Base-by-base conservation (phyloP, 2,329 filamentous ascomycete genomes). In the Clarireedia homoeocarpa region DNA sequence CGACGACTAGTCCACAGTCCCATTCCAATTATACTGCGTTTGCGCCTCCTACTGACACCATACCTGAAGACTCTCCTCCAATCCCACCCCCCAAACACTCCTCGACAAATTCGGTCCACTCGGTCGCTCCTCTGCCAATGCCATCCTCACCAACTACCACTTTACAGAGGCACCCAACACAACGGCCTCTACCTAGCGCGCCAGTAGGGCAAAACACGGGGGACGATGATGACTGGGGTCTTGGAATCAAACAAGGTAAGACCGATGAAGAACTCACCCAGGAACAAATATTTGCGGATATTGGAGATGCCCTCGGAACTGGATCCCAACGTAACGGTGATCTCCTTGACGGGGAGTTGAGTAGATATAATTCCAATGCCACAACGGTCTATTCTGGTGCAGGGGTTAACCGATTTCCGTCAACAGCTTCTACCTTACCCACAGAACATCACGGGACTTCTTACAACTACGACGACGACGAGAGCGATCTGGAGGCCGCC, bases 401-500 rank as follows among this genome's bases (percentile, higher is more conserved):
- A 17, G 71, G 73, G 4, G 69, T 80, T 27, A 77, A 75, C 39
- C 74, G 76, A 49, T 78, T 79, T 63, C 73, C 74, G 60, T 80
- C 79, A 2, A 75, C 70, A 17, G 75, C 76, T 4, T 77, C 75
- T 5, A 80, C 76, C 14, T 58, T 73, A 24, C 70, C 71, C 30
- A 63, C 67, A 12, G 69, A 70, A 14, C 69, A 71, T 49, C 53
- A 48, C 14, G 54, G 58, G 10, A 57, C 60, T 14, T 58, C 72
- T 10, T 66, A 64, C 27, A 72, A 78, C 27, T 77, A 77, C 20
- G 87, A 74, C 17, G 78, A 78, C 12, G 87, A 92, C 54, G 90
- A 95, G 50, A 95, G 90, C 67, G 92, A 97, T 67, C 84, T 88
- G 0, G 92, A 96, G 70, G 92, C 88, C 20, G 85, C 87, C 40